Conservation (phyloP, 441 rosid species). For the Metrosideros polymorpha region DNA sequence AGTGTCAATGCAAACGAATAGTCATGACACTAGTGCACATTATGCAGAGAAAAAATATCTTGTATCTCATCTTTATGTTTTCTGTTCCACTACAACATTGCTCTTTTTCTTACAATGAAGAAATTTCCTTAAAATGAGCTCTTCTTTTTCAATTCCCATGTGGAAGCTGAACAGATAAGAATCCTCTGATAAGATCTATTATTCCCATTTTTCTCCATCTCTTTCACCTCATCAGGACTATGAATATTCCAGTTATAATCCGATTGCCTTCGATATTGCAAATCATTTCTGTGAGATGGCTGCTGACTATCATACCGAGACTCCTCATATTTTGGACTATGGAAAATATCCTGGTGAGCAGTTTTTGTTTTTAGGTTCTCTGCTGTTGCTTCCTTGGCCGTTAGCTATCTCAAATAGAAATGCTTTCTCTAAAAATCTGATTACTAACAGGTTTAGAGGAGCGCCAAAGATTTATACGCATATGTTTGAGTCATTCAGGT, state of each 20-base stretch:
- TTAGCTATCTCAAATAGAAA: not conserved
- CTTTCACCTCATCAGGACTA: slow-evolving; percentile 51
- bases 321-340: slow-evolving; percentile 83
- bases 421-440: not conserved
- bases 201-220: not conserved
- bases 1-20: not conserved
- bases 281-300: slow-evolving; percentile 98
- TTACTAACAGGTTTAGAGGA: slow-evolving; percentile 52
- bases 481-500: slow-evolving; percentile 69
- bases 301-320: slow-evolving; percentile 85
- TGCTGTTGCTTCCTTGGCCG: not conserved
- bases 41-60: not conserved
- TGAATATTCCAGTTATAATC: slow-evolving; percentile 86
- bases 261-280: slow-evolving; percentile 83
- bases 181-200: not conserved
- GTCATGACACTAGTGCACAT: not conserved
- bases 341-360: slow-evolving; percentile 71
- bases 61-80: not conserved
- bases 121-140: not conserved
- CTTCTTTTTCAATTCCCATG: not conserved
- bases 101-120: not conserved
- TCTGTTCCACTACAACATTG: not conserved
- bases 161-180: not conserved
- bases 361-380: not conserved
- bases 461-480: slow-evolving; percentile 45